Evolutionary conservation across 768 basidiomycete genomes (phyloP).

Genomic region (Lactifluus echinatus): DNA sequence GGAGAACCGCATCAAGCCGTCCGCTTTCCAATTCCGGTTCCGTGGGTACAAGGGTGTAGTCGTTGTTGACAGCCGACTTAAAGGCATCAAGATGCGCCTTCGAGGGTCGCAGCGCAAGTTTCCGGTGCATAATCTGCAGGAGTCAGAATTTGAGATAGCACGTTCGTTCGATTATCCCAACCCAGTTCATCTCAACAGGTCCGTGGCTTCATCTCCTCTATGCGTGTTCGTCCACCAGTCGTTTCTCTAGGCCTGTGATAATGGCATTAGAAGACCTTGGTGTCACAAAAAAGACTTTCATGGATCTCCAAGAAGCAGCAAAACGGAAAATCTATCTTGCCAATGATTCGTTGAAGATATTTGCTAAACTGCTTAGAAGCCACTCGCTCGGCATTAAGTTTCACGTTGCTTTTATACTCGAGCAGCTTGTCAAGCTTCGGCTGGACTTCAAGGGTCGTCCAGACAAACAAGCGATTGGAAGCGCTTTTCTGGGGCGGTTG

Average conservation of each 20-base stretch:
- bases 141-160: slow-evolving; percentile 64
- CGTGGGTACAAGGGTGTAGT: slow-evolving; percentile 78
- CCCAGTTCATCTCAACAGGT: slow-evolving; percentile 67
- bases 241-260: slow-evolving; percentile 47
- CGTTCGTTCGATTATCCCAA: slow-evolving; percentile 52
- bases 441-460: slow-evolving; percentile 38
- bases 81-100: slow-evolving; percentile 59
- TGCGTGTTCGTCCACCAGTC: background rate
- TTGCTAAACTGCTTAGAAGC: slow-evolving; percentile 39
- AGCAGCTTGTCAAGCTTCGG: slow-evolving; percentile 37
- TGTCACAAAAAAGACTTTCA: slow-evolving; percentile 48
- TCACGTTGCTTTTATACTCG: slow-evolving; percentile 43
- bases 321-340: slow-evolving; percentile 52
- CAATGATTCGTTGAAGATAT: slow-evolving; percentile 44
- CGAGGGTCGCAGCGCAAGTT: slow-evolving; percentile 75
- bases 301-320: slow-evolving; percentile 51
- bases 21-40: slow-evolving; percentile 74
- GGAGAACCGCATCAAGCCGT: slow-evolving; percentile 1
- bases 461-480: slow-evolving; percentile 35
- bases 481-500: slow-evolving; percentile 47
- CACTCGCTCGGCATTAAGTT: slow-evolving; percentile 42
- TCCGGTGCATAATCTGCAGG: slow-evolving; percentile 36
- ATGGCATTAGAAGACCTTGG: slow-evolving; percentile 75
- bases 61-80: slow-evolving; percentile 45
- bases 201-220: background rate